Evolutionary conservation across 2,329 filamentous ascomycete genomes (phyloP), one percentile per base, ranked within the genome.

Genomic region (Aureobasidium sp.): DNA sequence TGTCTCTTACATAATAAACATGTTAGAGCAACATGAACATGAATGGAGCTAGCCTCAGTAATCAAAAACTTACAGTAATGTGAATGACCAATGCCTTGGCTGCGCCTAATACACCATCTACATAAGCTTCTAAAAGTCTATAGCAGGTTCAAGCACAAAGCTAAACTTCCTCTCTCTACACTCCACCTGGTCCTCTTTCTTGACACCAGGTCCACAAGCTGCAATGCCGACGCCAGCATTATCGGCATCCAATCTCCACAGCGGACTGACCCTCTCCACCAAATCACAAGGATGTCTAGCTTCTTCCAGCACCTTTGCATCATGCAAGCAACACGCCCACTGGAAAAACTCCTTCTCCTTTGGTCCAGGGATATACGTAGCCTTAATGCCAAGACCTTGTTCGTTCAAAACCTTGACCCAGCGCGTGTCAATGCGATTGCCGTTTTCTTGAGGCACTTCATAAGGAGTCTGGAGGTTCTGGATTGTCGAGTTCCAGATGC

Each of bases 381-480:
- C 72, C 37, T 70, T 65, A 34, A 77, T 62, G 17, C 75, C 71
- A 67, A 70, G 27, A 70, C 69, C 15, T 63, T 68, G 62, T 27
- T 62, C 64, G 53, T 68, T 62, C 20, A 65, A 60, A 63, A 68
- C 20, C 12, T 74, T 72, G 3, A 88, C 71, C 81, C 84, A 88
- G 7, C 82, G 76, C 0, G 81, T 82, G 37, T 83, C 83, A 61
- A 82, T 83, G 15, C 83, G 77, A 70, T 89, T 89, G 0, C 84
- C 84, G 58, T 81, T 84, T 67, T 89, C 87, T 69, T 90, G 87
- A 0, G 87, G 87, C 26, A 85, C 84, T 20, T 89, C 87, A 67
- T 88, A 88, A 0, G 77, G 75, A 0, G 80, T 79, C 68, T 82
- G 80, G 29, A 89, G 76, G 0, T 80, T 77, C 0, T 77, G 75